Base-by-base conservation (phyloP, 305 asterid genomes). In the Solanum hybrid region DNA sequence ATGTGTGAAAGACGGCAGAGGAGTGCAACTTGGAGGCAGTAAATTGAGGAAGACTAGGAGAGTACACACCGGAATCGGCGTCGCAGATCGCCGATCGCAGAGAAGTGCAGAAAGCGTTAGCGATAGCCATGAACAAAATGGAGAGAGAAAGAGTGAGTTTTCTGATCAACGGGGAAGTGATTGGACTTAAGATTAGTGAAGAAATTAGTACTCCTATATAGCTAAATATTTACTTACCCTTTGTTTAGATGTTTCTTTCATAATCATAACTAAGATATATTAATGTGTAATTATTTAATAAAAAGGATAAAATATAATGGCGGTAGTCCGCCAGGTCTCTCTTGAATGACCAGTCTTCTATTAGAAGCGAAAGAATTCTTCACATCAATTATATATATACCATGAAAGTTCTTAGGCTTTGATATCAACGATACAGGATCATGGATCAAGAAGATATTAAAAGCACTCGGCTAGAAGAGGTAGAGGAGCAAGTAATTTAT, bases 51-150 rank as follows among this genome's bases (percentile, higher is more conserved):
- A 89, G 78, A 71, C 4, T 26, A 75, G 38, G 4, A 91, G 89
- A 90, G 40, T 38, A 38, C 0, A 46, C 86, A 79, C 8, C 88
- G 75, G 42, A 64, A 85, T 85, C 87, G 24, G 78, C 89, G 75
- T 10, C 88, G 81, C 38, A 64, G 79, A 87, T 69, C 16, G 60
- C 92, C 5, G 93, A 90, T 38, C 94, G 91, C 32, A 93, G 90
- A 17, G 94, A 90, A 82, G 66, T 80, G 93, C 92, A 69, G 91
- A 93, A 89, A 89, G 94, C 92, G 56, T 88, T 93, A 11, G 97
- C 90, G 80, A 91, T 91, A 51, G 97, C 98, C 97, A 93, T 93
- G 29, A 14, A 40, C 2, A 35, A 60, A 36, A 22, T 76, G 89
- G 32, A 11, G 86, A 56, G 69, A 36, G 32, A 64, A 20, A 38